Conservation (phyloP, 176 grass and related monocot species). For the Eragrostis nindensis region DNA sequence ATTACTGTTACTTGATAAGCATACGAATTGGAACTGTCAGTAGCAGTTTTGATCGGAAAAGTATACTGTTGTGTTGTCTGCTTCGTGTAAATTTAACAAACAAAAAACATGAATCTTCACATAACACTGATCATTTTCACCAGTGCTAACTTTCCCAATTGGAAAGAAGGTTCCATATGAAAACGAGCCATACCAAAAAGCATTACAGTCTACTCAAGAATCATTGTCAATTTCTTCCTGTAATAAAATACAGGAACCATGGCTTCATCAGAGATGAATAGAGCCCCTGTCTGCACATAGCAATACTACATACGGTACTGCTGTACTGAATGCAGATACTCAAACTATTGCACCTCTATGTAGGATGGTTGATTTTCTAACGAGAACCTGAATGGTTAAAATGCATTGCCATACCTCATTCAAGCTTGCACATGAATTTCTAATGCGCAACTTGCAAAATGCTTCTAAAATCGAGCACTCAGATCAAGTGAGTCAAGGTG, state of each 20-base stretch:
- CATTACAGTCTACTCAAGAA: not conserved
- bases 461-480: not conserved
- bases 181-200: not conserved
- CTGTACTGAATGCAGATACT: not conserved
- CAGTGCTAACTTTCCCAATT: not conserved
- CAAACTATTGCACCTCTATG: not conserved
- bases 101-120: not conserved
- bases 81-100: not conserved
- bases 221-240: not conserved
- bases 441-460: not conserved
- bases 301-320: not conserved
- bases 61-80: not conserved
- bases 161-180: not conserved
- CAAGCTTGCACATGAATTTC: not conserved
- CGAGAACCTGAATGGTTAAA: not conserved
- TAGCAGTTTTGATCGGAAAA: not conserved
- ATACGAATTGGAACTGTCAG: not conserved
- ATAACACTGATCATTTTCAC: not conserved
- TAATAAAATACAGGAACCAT: not conserved
- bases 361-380: not conserved
- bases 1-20: not conserved
- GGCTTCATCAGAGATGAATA: not conserved
- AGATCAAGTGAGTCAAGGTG: not conserved
- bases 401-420: not conserved
- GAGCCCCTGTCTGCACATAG: not conserved